Base-by-base conservation (phyloP, 140 eudicot species). In the Ambrosia hybrid region DNA sequence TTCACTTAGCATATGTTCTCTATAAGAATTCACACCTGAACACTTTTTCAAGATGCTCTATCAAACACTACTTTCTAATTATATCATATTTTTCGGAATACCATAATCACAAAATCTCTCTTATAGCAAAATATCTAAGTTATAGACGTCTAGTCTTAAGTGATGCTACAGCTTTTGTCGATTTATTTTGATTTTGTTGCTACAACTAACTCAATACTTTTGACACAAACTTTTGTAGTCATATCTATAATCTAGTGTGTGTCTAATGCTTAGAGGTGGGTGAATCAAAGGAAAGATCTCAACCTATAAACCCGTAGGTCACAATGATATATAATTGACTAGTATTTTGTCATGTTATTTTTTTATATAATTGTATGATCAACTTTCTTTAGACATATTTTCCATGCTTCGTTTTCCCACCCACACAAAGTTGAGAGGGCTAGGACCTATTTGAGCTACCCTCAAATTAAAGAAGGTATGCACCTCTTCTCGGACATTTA, bases 401-500 rank as follows among this genome's bases (percentile, higher is more conserved):
- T 63, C 41, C 82, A 45, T 63, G 82, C 73, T 71, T 71, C 45
- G 77, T 33, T 65, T 52, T 45, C 15, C 73, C 78, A 68, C 68
- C 68, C 43, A 68, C 43, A 36, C 71, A 74, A 51, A 51, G 78
- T 70, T 48, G 75, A 38, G 62, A 55, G 61, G 63, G 71, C 63
- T 46, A 72, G 71, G 37, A 67, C 60, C 38, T 76, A 75, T 68
- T 68, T 75, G 76, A 55, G 69, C 70, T 83, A 78, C 79, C 34
- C 75, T 75, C 65, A 73, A 51, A 45, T 48, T 72, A 80, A 74
- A 83, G 83, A 64, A 61, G 75, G 79, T 78, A 70, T 86, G 89
- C 76, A 78, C 87, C 92, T 89, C 76, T 72, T 67, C 37, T 62
- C 74, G 62, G 89, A 81, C 89, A 86, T 71, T 56, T 74, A 70